phyloP scores from a whole-genome alignment of 192 early-diverging fungal species.

The Coemansia sp. region DNA sequence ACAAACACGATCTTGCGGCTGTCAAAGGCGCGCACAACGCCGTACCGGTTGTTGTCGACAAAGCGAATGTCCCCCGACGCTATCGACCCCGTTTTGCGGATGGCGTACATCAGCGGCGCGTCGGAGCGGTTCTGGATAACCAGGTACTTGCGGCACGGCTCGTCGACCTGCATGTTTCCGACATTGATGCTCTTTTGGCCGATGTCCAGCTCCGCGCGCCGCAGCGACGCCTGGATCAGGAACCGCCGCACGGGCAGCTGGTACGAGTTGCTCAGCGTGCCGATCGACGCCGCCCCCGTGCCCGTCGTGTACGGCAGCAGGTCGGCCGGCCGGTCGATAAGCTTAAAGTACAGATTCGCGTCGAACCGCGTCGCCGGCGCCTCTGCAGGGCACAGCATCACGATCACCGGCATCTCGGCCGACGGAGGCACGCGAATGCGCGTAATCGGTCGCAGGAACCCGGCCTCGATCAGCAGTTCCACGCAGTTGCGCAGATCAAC shows the following conservation, averaged over 20 bases:
- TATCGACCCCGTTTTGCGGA: slow-evolving; percentile 93
- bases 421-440: slow-evolving; percentile 59
- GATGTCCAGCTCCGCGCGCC: slow-evolving; percentile 83
- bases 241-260: slow-evolving; percentile 81
- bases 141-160: slow-evolving; percentile 72
- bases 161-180: slow-evolving; percentile 84
- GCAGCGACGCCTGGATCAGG: slow-evolving; percentile 80
- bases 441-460: slow-evolving; percentile 59
- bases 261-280: slow-evolving; percentile 19
- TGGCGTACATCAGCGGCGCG: slow-evolving; percentile 82
- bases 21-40: slow-evolving; percentile 85
- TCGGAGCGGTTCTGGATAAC: slow-evolving; percentile 92
- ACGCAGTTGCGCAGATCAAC: slow-evolving; percentile 69
- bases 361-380: slow-evolving; percentile 18
- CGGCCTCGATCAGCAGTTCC: slow-evolving; percentile 65
- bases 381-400: slow-evolving; percentile 66
- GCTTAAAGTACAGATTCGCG: slow-evolving; percentile 74
- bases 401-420: slow-evolving; percentile 61
- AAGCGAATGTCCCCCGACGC: slow-evolving; percentile 81
- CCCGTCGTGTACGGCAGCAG: slow-evolving; percentile 73
- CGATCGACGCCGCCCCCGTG: slow-evolving; percentile 25
- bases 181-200: slow-evolving; percentile 98
- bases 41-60: slow-evolving; percentile 72
- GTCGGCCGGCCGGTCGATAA: slow-evolving; percentile 83
- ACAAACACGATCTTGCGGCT: slow-evolving; percentile 91